Evolutionary conservation across 768 basidiomycete species (phyloP).

Genomic region (Peribolospora baueri): DNA sequence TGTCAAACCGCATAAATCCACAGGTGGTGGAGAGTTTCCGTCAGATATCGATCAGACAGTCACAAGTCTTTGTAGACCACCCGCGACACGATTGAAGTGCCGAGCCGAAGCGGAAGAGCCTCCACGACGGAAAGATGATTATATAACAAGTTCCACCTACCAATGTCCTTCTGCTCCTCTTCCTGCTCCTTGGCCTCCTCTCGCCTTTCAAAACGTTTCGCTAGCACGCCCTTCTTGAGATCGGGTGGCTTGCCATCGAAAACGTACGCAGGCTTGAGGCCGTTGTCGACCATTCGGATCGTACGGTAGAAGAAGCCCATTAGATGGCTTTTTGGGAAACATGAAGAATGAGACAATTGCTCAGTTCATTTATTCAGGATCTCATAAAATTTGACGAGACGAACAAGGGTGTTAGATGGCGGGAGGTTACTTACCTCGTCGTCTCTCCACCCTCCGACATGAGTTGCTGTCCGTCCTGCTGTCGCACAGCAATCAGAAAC

Average conservation of each 20-base stretch:
- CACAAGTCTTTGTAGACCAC: background rate
- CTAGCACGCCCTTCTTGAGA: conserved; percentile 91
- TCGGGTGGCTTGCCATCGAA: conserved; percentile 98
- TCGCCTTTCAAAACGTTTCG: conserved; percentile 73
- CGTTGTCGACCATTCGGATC: conserved; percentile 91
- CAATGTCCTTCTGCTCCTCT: conserved; percentile 89
- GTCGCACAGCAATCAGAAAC: conserved; percentile 90
- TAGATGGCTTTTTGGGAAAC: conserved; percentile 37
- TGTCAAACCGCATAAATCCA: conserved; percentile 8
- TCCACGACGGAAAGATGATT: background rate
- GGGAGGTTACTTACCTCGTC: conserved; percentile 32
- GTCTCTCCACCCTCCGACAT: conserved; percentile 96
- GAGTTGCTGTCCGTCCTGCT: conserved; percentile 85
- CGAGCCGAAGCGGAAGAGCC: background rate
- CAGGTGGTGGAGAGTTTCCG: background rate
- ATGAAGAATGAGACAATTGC: background rate
- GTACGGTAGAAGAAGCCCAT: conserved; percentile 98
- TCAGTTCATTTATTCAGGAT: background rate
- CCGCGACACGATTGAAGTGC: background rate
- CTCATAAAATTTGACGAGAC: background rate
- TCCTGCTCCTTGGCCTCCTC: conserved; percentile 85
- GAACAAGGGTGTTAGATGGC: background rate
- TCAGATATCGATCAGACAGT: no score
- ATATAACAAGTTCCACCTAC: conserved; percentile 16
- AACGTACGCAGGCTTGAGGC: conserved; percentile 91